Evolutionary conservation across 2,329 filamentous ascomycete genomes (phyloP).

Genomic region (Cladosporium sphaerospermum): DNA sequence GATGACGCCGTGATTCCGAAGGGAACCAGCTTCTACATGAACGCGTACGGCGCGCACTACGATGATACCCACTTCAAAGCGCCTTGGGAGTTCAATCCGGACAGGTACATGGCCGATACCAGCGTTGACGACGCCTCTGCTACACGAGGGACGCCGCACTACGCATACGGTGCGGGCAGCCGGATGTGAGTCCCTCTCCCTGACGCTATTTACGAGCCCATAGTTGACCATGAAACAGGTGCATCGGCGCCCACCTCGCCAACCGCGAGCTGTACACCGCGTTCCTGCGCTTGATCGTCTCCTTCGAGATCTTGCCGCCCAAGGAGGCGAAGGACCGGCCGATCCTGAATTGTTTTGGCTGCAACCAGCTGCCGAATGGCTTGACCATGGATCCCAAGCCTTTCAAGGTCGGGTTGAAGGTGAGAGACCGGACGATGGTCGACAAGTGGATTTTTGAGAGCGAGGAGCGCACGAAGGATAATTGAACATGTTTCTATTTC

Average conservation of each 20-base stretch:
- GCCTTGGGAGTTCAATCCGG: slow-evolving; percentile 59
- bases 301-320: slow-evolving; percentile 41
- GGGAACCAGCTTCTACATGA: slow-evolving; percentile 75
- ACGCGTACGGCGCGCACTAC: slow-evolving; percentile 70
- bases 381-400: slow-evolving; percentile 47
- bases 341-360: slow-evolving; percentile 40
- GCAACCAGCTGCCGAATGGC: slow-evolving; percentile 42
- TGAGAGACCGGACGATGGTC: slow-evolving; percentile 35
- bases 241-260: slow-evolving; percentile 35
- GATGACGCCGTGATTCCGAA: slow-evolving; percentile 62
- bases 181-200: slow-evolving; percentile 23
- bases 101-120: slow-evolving; percentile 58
- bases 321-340: slow-evolving; percentile 36
- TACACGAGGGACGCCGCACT: slow-evolving; percentile 41
- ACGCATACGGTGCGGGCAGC: slow-evolving; percentile 41
- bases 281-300: slow-evolving; percentile 42
- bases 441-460: slow-evolving; percentile 44
- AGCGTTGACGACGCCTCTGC: slow-evolving; percentile 34
- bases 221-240: slow-evolving; percentile 14
- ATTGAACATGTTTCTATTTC: slow-evolving; percentile 20
- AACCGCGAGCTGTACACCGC: slow-evolving; percentile 40
- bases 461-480: slow-evolving; percentile 39
- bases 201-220: not conserved
- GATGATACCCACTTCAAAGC: slow-evolving; percentile 62
- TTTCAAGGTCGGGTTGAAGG: slow-evolving; percentile 44